phyloP scores from a whole-genome alignment of 345 rosid species.

The Sonneratia alba region DNA sequence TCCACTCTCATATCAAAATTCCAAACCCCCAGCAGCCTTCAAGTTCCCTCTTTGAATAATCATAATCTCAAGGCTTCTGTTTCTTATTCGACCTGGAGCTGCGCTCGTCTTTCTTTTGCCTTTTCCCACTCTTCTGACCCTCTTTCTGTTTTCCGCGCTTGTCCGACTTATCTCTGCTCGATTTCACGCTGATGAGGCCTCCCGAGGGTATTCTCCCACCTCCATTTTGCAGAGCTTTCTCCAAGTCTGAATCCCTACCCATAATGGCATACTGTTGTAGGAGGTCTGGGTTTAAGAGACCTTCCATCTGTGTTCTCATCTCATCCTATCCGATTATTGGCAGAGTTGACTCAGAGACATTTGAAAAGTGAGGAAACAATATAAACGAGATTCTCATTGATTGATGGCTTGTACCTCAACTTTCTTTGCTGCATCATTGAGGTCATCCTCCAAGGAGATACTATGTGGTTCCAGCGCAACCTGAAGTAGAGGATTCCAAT shows the following conservation, averaged over 20 bases:
- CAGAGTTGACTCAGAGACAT: not conserved
- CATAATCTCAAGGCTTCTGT: constrained; percentile 18
- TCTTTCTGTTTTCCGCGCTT: constrained; percentile 39
- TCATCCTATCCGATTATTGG: constrained; percentile 32
- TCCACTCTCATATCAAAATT: not conserved
- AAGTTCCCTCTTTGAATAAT: not conserved
- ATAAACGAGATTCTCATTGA: not conserved
- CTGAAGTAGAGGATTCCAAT: constrained; percentile 30
- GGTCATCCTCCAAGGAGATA: constrained; percentile 81
- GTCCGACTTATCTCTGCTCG: constrained; percentile 23
- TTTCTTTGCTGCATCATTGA: constrained; percentile 68
- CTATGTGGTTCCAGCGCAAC: constrained; percentile 58
- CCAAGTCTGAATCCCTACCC: constrained; percentile 51
- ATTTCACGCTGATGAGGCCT: constrained; percentile 60
- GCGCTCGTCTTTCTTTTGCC: constrained; percentile 37
- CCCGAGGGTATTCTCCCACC: constrained; percentile 45
- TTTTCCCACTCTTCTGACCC: constrained; percentile 33
- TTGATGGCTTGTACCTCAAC: constrained; percentile 48
- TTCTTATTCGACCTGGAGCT: constrained; percentile 47
- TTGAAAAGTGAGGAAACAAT: not conserved
- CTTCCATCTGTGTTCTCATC: constrained; percentile 54
- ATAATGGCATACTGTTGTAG: constrained; percentile 63
- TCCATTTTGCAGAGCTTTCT: constrained; percentile 50
- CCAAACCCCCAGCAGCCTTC: not conserved
- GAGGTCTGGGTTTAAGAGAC: constrained; percentile 44